Evolutionary conservation across 768 basidiomycete genomes (phyloP).

Genomic region (Tulasnella sp.): DNA sequence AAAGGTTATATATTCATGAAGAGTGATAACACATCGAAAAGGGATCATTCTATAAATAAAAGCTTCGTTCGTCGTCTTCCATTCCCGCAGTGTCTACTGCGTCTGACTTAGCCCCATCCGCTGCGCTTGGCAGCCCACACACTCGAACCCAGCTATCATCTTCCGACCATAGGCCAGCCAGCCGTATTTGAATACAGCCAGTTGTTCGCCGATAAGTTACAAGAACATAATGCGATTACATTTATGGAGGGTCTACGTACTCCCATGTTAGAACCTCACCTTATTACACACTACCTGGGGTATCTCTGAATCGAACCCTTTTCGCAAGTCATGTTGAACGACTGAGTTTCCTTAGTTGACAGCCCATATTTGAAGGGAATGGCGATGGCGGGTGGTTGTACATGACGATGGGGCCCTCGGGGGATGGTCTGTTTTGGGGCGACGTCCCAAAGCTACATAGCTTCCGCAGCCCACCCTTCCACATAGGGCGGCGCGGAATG

Average conservation of each 20-base stretch:
- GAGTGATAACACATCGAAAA: no score
- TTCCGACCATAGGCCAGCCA: conserved; percentile 59
- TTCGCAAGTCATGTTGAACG: conserved; percentile 70
- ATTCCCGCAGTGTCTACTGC: no score
- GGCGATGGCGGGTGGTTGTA: conserved; percentile 61
- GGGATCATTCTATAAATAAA: no score
- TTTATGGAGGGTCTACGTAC: conserved; percentile 19
- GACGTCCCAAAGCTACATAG: no score
- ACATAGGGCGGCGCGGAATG: no score
- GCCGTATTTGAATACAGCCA: conserved; percentile 75
- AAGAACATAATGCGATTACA: conserved; percentile 43
- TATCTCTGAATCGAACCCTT: conserved; percentile 69
- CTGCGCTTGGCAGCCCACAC: conserved; percentile 21
- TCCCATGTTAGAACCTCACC: conserved; percentile 67
- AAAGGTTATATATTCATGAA: no score
- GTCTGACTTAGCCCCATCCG: no score
- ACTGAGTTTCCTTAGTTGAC: conserved; percentile 87
- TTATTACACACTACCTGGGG: conserved; percentile 76
- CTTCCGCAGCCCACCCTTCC: no score
- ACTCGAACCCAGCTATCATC: conserved; percentile 49
- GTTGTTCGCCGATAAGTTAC: conserved; percentile 80
- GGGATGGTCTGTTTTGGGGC: conserved; percentile 63
- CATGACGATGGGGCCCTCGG: conserved; percentile 73
- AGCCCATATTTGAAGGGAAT: conserved; percentile 95
- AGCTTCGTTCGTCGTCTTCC: no score